These are phyloP conservation scores for Vitis labrusca DNA, from an alignment of 164 flowering plant genomes.

Conservation along the genomic window DNA sequence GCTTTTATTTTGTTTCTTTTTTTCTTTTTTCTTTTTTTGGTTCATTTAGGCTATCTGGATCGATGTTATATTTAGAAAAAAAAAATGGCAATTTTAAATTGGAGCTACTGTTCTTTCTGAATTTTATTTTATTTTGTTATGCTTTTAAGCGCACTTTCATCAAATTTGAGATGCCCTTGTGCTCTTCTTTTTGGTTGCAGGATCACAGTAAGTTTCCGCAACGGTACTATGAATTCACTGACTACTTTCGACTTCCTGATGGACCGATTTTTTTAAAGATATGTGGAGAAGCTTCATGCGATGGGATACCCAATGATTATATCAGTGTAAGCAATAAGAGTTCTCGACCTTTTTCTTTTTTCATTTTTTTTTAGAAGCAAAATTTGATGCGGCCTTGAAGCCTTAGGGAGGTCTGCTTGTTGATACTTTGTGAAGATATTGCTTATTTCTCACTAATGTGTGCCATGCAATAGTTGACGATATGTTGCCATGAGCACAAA, in stretches of 20 bases:
- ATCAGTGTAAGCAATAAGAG: constrained; percentile 44
- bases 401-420: background rate
- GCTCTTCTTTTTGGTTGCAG: constrained; percentile 37
- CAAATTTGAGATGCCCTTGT: background rate
- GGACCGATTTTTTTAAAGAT: constrained; percentile 86
- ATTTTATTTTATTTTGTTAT: background rate
- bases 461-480: too few relatives aligned
- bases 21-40: too few relatives aligned
- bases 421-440: background rate
- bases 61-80: too few relatives aligned
- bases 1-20: too few relatives aligned
- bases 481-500: background rate
- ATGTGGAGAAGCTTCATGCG: constrained; percentile 85
- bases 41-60: too few relatives aligned
- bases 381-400: background rate
- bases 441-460: background rate
- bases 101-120: too few relatives aligned
- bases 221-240: constrained; percentile 86
- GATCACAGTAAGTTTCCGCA: constrained; percentile 76
- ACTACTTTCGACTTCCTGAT: constrained; percentile 65
- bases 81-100: too few relatives aligned
- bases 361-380: too few relatives aligned
- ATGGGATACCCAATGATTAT: constrained; percentile 86
- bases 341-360: too few relatives aligned
- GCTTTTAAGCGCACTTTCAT: background rate